Conservation (phyloP, 768 basidiomycete genomes). For the Auriscalpium microsporum region DNA sequence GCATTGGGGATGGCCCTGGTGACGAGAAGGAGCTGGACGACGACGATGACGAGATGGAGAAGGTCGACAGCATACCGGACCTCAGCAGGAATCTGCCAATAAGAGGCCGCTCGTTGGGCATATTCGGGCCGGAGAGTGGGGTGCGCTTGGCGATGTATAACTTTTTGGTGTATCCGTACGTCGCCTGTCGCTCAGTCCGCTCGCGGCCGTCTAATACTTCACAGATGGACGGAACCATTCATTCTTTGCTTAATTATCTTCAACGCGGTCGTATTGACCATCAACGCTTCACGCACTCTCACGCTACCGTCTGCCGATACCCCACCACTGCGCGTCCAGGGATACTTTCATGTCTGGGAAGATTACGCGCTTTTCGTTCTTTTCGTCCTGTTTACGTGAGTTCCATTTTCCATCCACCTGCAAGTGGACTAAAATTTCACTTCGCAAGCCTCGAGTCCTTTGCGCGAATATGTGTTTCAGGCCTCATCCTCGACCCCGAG, state of each 20-base stretch:
- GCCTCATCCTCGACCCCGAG: constrained; percentile 82
- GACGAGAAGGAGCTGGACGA: constrained; percentile 20
- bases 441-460: constrained; percentile 66
- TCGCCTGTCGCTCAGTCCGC: constrained; percentile 10
- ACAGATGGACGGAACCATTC: constrained; percentile 77
- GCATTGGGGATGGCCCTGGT: constrained; percentile 38
- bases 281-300: constrained; percentile 66
- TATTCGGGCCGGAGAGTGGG: constrained; percentile 61
- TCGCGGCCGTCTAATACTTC: neutral
- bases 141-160: constrained; percentile 57
- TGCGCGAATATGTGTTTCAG: constrained; percentile 84
- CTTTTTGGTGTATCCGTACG: constrained; percentile 68
- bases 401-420: constrained; percentile 11
- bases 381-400: constrained; percentile 82
- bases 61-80: constrained; percentile 27
- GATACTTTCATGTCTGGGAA: constrained; percentile 87
- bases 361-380: constrained; percentile 79
- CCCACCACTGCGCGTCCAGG: constrained; percentile 38
- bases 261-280: constrained; percentile 73
- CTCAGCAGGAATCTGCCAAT: constrained; percentile 41
- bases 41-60: constrained; percentile 24
- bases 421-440: constrained; percentile 2
- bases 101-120: constrained; percentile 71
- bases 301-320: constrained; percentile 27
- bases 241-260: constrained; percentile 79